phyloP scores from a whole-genome alignment of 2,329 filamentous ascomycete species.

The Calonectria pseudoreteaudii region DNA sequence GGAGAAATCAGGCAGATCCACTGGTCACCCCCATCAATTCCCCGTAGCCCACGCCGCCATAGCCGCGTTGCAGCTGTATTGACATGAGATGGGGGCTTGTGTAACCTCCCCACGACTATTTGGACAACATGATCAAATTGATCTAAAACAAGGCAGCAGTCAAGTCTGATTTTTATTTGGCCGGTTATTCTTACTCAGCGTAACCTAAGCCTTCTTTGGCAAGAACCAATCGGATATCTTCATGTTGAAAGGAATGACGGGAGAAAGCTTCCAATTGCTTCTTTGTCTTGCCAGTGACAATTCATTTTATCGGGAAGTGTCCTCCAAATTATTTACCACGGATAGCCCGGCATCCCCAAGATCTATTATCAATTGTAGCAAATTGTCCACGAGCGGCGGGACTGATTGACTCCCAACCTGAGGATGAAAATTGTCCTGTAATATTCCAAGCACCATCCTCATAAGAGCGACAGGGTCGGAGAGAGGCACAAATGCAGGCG shows the following conservation, averaged over 20 bases:
- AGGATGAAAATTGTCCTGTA: neutral
- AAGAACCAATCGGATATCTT: neutral
- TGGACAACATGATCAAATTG: too few relatives aligned
- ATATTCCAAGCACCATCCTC: neutral
- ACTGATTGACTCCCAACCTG: neutral
- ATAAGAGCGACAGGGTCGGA: neutral
- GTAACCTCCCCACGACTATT: too few relatives aligned
- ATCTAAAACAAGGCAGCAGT: neutral
- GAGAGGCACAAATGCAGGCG: neutral
- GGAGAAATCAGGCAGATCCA: too few relatives aligned
- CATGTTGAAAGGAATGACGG: neutral
- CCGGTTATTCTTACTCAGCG: neutral
- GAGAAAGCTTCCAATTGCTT: neutral
- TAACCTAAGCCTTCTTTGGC: neutral
- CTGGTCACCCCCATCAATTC: too few relatives aligned
- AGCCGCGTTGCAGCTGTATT: too few relatives aligned
- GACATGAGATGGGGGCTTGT: too few relatives aligned
- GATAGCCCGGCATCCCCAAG: neutral
- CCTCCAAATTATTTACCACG: neutral
- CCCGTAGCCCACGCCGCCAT: too few relatives aligned
- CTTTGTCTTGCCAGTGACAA: neutral
- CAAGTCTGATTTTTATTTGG: neutral
- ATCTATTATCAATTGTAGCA: neutral
- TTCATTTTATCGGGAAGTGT: neutral
- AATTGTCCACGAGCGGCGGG: neutral